These are phyloP conservation scores for Neurospora sp. DNA, from an alignment of 495 filamentous ascomycete species.

Conservation along the genomic window DNA sequence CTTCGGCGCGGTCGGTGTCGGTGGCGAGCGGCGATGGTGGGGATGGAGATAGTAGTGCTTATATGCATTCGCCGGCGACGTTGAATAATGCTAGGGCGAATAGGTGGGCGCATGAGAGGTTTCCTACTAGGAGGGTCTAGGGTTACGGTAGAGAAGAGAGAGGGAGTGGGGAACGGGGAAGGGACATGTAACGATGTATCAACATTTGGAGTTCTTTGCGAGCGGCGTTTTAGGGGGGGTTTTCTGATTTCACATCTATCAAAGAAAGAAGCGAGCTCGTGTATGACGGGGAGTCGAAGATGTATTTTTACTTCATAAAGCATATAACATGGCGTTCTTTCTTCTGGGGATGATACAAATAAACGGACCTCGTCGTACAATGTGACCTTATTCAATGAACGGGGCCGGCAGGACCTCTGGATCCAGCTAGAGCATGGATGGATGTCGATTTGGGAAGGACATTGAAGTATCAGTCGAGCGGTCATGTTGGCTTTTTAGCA, in stretches of 20 bases:
- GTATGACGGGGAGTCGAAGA: neutral
- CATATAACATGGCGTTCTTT: neutral
- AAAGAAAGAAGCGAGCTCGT: neutral
- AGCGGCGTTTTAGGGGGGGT: neutral
- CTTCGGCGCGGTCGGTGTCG: neutral
- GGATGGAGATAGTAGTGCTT: neutral
- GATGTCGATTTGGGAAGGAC: too few relatives aligned
- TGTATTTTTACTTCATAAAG: neutral
- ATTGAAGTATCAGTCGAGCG: too few relatives aligned
- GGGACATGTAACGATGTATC: neutral
- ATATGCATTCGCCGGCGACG: slow-evolving; percentile 15
- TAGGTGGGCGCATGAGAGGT: slow-evolving; percentile 30
- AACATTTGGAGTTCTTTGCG: neutral
- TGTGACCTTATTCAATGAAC: too few relatives aligned
- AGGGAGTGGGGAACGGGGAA: too few relatives aligned
- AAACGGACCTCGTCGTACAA: too few relatives aligned
- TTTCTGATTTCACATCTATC: neutral
- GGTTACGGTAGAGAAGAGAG: neutral
- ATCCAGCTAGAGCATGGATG: too few relatives aligned
- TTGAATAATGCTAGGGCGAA: slow-evolving; percentile 17
- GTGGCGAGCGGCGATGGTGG: neutral
- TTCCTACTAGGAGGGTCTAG: slow-evolving; percentile 18
- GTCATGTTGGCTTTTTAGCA: too few relatives aligned
- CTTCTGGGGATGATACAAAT: neutral
- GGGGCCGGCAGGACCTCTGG: too few relatives aligned